Evolutionary conservation across 768 basidiomycete genomes (phyloP).

Genomic region (Hygrocybe coccinea): DNA sequence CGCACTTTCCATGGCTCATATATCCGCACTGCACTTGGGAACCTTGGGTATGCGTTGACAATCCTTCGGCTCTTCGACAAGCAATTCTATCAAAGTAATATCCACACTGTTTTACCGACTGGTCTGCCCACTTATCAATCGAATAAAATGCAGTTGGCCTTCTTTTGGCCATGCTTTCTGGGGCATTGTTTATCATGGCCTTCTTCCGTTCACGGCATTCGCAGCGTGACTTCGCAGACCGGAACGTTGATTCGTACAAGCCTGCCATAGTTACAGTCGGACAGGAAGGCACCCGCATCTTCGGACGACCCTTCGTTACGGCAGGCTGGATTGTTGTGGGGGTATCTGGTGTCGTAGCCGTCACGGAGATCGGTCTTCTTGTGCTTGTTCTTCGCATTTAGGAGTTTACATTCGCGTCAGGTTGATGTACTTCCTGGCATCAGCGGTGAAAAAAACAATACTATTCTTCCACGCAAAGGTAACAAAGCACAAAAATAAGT

Average conservation of each 20-base stretch:
- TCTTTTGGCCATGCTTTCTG: slow-evolving; percentile 59
- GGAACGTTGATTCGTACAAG: slow-evolving; percentile 34
- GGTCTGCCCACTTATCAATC: background rate
- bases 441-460: too few species aligned
- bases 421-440: too few species aligned
- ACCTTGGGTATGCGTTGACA: slow-evolving; percentile 67
- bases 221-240: slow-evolving; percentile 73
- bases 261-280: slow-evolving; percentile 52
- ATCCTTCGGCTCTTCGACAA: slow-evolving; percentile 76
- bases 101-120: background rate
- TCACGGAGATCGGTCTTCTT: slow-evolving; percentile 61
- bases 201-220: slow-evolving; percentile 62
- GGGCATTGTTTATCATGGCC: slow-evolving; percentile 52
- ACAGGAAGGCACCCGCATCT: slow-evolving; percentile 56
- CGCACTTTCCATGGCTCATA: slow-evolving; percentile 84
- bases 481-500: too few species aligned
- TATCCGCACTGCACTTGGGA: slow-evolving; percentile 66
- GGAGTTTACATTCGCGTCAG: background rate
- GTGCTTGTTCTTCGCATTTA: slow-evolving; percentile 51
- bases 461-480: too few species aligned
- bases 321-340: slow-evolving; percentile 71
- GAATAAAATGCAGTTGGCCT: slow-evolving; percentile 43
- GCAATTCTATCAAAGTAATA: slow-evolving; percentile 70
- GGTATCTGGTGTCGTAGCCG: slow-evolving; percentile 55
- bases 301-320: slow-evolving; percentile 74